Evolutionary conservation across 2,329 filamentous ascomycete species (phyloP).

Genomic region (Fusarium nisikadoi): DNA sequence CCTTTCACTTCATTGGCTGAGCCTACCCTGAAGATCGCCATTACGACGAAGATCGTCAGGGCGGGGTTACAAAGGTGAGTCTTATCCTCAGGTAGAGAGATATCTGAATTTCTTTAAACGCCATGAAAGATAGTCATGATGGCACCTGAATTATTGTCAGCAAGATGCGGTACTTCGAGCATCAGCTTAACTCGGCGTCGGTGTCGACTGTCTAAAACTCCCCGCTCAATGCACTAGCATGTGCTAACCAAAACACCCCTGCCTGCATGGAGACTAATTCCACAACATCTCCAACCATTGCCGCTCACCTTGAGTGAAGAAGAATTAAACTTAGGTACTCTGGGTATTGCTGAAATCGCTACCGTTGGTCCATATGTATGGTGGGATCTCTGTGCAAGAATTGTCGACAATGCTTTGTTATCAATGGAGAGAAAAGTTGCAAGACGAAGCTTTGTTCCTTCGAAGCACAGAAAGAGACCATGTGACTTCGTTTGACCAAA

Average conservation of each 20-base stretch:
- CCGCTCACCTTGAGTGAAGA: too few species aligned
- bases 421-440: rapidly evolving
- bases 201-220: too few species aligned
- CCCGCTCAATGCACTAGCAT: too few species aligned
- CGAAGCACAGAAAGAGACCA: rapidly evolving
- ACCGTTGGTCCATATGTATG: too few species aligned
- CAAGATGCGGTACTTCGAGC: rapidly evolving
- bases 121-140: rapidly evolving
- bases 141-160: rapidly evolving
- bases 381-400: too few species aligned
- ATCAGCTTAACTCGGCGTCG: rapidly evolving
- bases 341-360: too few species aligned
- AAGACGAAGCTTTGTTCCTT: background rate
- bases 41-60: background rate
- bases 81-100: background rate
- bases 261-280: too few species aligned
- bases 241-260: too few species aligned
- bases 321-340: too few species aligned
- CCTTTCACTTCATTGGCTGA: background rate
- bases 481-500: background rate
- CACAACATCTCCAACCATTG: too few species aligned
- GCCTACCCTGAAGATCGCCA: background rate
- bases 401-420: too few species aligned
- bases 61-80: background rate
- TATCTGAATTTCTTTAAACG: rapidly evolving